These are phyloP conservation scores for Babesia caballi DNA, from an alignment of 169 alveolate genomes.

Conservation along the genomic window DNA sequence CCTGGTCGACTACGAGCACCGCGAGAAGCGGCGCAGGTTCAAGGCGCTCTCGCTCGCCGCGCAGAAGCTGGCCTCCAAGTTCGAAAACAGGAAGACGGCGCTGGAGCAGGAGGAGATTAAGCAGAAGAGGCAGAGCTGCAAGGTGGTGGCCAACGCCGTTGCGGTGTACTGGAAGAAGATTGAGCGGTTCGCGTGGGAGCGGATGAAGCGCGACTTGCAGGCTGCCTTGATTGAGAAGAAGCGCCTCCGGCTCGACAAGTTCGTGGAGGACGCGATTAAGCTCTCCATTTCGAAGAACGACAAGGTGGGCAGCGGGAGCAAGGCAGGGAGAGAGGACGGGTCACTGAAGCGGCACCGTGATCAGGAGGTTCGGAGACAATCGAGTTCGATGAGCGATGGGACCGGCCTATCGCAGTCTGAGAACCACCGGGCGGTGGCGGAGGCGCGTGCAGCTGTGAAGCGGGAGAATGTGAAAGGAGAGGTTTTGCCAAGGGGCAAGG, in stretches of 20 bases:
- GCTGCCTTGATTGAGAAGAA: slow-evolving; percentile 67
- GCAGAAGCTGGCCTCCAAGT: slow-evolving; percentile 45
- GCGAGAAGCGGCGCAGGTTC: slow-evolving; percentile 68
- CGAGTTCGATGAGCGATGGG: no score
- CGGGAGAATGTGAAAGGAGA: background rate
- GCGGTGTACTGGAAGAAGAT: slow-evolving; percentile 77
- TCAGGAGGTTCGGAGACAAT: no score
- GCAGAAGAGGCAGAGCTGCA: slow-evolving; percentile 35
- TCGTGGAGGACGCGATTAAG: slow-evolving; percentile 75
- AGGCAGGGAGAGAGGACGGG: background rate
- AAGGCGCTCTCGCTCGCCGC: slow-evolving; percentile 52
- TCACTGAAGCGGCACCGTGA: background rate
- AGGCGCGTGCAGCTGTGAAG: background rate
- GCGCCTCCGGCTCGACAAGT: slow-evolving; percentile 69
- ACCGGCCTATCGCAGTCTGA: no score
- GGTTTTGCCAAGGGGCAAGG: no score
- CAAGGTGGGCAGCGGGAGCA: slow-evolving; percentile 1
- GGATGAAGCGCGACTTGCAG: slow-evolving; percentile 70
- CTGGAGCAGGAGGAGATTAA: slow-evolving; percentile 58
- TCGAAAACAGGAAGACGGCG: slow-evolving; percentile 29
- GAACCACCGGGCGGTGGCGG: background rate
- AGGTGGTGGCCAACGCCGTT: slow-evolving; percentile 56
- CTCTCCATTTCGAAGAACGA: slow-evolving; percentile 33
- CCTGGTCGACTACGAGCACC: slow-evolving; percentile 70
- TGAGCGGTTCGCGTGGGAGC: slow-evolving; percentile 76